Evolutionary conservation across 495 filamentous ascomycete genomes (phyloP).

Genomic region (Immersiella caudata): DNA sequence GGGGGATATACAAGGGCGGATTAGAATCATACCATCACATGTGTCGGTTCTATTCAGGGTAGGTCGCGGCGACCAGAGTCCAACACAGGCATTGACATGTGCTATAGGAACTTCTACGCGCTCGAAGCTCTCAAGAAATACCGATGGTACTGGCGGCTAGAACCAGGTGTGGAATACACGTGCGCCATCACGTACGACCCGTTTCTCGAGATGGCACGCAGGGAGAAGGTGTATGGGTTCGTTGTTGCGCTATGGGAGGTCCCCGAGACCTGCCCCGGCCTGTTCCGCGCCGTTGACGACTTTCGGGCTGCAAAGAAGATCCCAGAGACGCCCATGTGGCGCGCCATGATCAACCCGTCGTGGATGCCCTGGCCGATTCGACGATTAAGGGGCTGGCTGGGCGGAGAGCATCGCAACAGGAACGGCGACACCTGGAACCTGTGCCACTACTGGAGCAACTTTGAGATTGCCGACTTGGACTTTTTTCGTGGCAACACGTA

Average conservation of each 20-base stretch:
- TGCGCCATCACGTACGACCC: slow-evolving; percentile 59
- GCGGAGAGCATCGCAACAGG: slow-evolving; percentile 33
- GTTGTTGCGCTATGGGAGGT: slow-evolving; percentile 56
- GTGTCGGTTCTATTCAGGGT: slow-evolving; percentile 93
- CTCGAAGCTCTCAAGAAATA: slow-evolving; percentile 46
- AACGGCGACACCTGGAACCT: slow-evolving; percentile 51
- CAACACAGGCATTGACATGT: neutral
- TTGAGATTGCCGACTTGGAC: slow-evolving; percentile 58
- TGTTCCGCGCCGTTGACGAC: slow-evolving; percentile 50
- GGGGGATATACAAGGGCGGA: slow-evolving; percentile 90
- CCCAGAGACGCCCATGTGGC: slow-evolving; percentile 39
- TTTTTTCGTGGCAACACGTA: slow-evolving; percentile 55
- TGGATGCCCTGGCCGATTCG: slow-evolving; percentile 45
- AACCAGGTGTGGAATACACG: slow-evolving; percentile 53
- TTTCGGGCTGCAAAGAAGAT: slow-evolving; percentile 40
- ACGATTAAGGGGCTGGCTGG: slow-evolving; percentile 37
- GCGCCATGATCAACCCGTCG: slow-evolving; percentile 40
- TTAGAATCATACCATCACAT: slow-evolving; percentile 98
- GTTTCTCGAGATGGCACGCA: slow-evolving; percentile 54
- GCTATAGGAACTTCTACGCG: slow-evolving; percentile 57
- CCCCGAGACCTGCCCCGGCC: slow-evolving; percentile 48
- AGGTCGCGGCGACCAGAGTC: neutral
- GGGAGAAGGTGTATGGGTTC: slow-evolving; percentile 54
- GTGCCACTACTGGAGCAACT: slow-evolving; percentile 63
- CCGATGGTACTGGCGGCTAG: slow-evolving; percentile 58